Conservation (phyloP, 306 rosid species). For the Medicago arabica region DNA sequence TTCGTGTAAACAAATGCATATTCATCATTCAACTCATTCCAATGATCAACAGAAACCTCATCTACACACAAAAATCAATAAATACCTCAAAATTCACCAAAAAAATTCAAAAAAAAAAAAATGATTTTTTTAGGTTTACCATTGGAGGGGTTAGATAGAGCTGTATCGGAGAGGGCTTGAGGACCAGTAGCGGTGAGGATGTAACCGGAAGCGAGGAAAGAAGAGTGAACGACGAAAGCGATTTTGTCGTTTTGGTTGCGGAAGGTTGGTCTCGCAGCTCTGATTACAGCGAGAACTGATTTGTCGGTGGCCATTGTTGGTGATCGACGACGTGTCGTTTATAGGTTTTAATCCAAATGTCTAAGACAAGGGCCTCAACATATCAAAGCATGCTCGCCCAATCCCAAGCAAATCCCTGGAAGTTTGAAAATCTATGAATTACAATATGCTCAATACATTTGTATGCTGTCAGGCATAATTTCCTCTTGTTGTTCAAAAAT, state of each 20-base stretch:
- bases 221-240: constrained; percentile 79
- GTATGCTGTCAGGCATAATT: constrained; percentile 14
- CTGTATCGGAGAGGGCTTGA: constrained; percentile 60
- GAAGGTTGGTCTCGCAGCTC: constrained; percentile 82
- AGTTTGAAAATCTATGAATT: constrained; percentile 35
- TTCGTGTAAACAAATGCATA: constrained; percentile 76
- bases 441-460: constrained; percentile 37
- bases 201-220: constrained; percentile 73
- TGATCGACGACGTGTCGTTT: constrained; percentile 16
- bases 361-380: constrained; percentile 95
- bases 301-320: constrained; percentile 63
- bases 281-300: constrained; percentile 78
- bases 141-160: constrained; percentile 56
- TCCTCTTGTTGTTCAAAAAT: not conserved
- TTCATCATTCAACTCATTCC: constrained; percentile 85
- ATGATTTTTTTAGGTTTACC: constrained; percentile 45
- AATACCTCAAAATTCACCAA: not conserved
- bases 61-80: constrained; percentile 52
- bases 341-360: too few species aligned
- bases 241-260: constrained; percentile 74
- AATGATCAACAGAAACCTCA: constrained; percentile 74
- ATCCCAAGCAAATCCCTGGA: constrained; percentile 92
- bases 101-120: not conserved
- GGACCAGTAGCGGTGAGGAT: constrained; percentile 73
- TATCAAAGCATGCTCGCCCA: constrained; percentile 98